Percentiles rank a stretch among this genome's conserved stretches.
Evolutionary conservation across 148 eudicot species (phyloP).

Genomic region (Polygonum maritimum): DNA sequence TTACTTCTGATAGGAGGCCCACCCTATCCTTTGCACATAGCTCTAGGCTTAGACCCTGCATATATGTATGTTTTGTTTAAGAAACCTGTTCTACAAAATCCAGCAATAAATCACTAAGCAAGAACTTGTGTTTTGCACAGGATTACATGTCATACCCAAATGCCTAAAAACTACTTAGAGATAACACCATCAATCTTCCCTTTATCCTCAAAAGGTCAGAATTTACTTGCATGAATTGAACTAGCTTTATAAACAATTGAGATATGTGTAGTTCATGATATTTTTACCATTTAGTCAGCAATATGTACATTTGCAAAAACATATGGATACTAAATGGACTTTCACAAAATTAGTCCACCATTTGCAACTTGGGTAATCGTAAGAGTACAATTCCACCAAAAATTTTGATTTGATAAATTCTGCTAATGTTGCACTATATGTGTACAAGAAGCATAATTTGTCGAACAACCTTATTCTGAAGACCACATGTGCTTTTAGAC

Average conservation of each 20-base stretch:
- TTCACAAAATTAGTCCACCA: not conserved
- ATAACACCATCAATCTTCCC: too few species aligned
- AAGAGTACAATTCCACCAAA: too few species aligned
- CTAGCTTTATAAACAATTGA: not conserved
- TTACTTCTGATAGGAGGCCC: slow-evolving; percentile 48
- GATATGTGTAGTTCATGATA: not conserved
- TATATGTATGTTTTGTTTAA: not conserved
- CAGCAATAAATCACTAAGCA: not conserved
- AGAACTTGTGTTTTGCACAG: not conserved
- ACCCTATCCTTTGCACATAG: slow-evolving; percentile 41
- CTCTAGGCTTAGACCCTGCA: slow-evolving; percentile 58
- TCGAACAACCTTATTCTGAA: not conserved
- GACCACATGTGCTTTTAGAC: not conserved
- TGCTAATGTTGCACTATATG: not conserved
- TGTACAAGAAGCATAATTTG: not conserved
- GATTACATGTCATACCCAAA: not conserved
- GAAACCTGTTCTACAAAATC: not conserved
- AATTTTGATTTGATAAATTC: not conserved
- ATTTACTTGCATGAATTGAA: too few species aligned
- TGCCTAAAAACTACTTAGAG: not conserved
- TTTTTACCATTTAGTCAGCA: not conserved
- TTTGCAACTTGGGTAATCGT: not conserved
- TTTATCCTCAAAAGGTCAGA: too few species aligned
- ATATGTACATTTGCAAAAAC: not conserved
- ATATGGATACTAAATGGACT: not conserved